Base-by-base conservation (phyloP, 208 protist genomes). In the Trypanosoma melophagium region DNA sequence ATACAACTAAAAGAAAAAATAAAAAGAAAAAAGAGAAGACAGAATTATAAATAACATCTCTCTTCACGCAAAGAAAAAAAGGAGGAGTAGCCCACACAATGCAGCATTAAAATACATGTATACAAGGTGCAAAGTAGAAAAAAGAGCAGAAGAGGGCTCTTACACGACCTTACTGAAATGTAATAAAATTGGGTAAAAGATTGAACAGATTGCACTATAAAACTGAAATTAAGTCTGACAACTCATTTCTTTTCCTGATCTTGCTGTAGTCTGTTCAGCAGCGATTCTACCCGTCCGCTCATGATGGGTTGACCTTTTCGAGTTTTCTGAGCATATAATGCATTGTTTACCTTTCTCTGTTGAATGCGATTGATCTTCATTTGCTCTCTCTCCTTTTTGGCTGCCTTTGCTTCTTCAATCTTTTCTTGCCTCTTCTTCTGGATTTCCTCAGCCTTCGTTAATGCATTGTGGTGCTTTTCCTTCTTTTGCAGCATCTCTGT, bases 251-350 rank as follows among this genome's bases (percentile, higher is more conserved):
- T 63, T 31, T 49, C 35, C 54, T 70, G 35, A 17, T 60, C 45
- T 38, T 22, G 12, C 21, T 74, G 60, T 17, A 80, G 78, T 69
- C 90, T 90, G 45, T 87, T 71, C 17, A 96, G 73, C 21, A 96
- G 64, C 5, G 83, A 77, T 52, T 90, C 70, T 24, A 96, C 77
- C 1, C 87, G 79, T 41, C 77, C 86, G 12, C 81, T 79, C 78
- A 96, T 82, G 19, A 93, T 80, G 1, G 91, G 91, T 73, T 96
- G 91, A 0, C 91, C 91, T 21, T 77, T 84, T 16, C 76, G 78
- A 9, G 87, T 96, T 10, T 78, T 76, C 60, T 89, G 67, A 0
- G 84, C 76, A 70, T 85, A 91, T 28, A 92, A 64, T 1, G 79
- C 77, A 57, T 81, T 89, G 42, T 76, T 71, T 21, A 55, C 71